Base-by-base conservation (phyloP, 2,329 filamentous ascomycete species). In the Aspergillus sp. region DNA sequence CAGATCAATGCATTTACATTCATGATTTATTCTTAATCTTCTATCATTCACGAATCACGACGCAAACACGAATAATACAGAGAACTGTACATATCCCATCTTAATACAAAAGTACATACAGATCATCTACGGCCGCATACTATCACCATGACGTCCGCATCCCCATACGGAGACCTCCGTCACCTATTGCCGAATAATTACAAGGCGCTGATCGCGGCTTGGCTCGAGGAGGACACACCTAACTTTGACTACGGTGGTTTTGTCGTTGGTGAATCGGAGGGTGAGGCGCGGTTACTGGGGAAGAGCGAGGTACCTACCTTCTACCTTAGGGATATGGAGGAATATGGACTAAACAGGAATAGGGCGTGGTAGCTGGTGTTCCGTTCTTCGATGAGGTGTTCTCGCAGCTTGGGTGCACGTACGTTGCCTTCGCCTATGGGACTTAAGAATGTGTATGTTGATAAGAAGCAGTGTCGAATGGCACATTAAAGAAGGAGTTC, bases 311-410 rank as follows among this genome's bases (percentile, higher is more conserved):
- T 78, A 59, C 49, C 64, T 57, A 37, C 38, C 22, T 15, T 41
- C 13, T 47, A 10, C 13, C 39, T n/a, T 42, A 5, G 22, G 4
- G 9, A 41, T 35, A 13, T 5, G 42, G 44, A 10, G 30, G 5
- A 37, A 22, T 48, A 27, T 45, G 53, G 27, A 55, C 45, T 35
- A 27, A 7, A 7, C n/a, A 17, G 25, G 38, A 27, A 38, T 55
- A 80, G 71, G 93, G 93, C 53, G 78, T 97, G 43, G 76, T 98
- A 42, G 93, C 93, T 37, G 93, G 93, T 48, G 82, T 93, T 3
- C 93, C 93, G 2, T 98, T 98, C 74, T 90, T 97, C 74, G 80
- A 94, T 66, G 91, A 97, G 70, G 86, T 97, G 50, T 96, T 98
- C 68, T 67, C 75, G 35, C 91, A 97, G 69, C 81, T 91, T 58